phyloP scores from a whole-genome alignment of 1,284 basidiomycete genomes.

The Rhodotorula sp. region DNA sequence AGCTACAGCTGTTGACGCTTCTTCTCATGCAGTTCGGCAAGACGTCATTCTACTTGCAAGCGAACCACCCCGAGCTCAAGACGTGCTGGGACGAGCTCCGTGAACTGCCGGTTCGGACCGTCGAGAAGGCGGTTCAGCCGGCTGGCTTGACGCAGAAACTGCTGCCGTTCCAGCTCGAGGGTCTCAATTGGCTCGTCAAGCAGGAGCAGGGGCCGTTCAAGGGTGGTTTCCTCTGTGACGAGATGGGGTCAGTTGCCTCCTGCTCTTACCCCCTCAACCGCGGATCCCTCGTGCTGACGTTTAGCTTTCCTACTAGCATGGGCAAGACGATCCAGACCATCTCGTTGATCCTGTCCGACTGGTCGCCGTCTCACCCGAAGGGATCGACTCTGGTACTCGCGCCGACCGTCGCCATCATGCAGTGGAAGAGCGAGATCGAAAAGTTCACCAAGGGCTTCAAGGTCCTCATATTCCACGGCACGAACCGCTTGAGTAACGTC shows the following conservation, averaged over 20 bases:
- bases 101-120: constrained; percentile 62
- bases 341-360: constrained; percentile 76
- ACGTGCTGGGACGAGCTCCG: constrained; percentile 87
- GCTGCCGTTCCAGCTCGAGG: constrained; percentile 79
- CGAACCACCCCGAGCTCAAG: constrained; percentile 64
- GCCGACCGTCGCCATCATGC: constrained; percentile 83
- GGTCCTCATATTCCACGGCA: constrained; percentile 90
- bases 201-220: constrained; percentile 82
- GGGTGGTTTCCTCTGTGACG: constrained; percentile 88
- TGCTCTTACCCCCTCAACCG: neutral
- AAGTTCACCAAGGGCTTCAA: constrained; percentile 52
- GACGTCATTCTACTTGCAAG: constrained; percentile 27
- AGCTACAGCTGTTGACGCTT: neutral
- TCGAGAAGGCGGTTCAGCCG: constrained; percentile 75
- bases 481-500: constrained; percentile 57
- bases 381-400: constrained; percentile 90
- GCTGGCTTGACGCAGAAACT: constrained; percentile 64
- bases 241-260: constrained; percentile 67
- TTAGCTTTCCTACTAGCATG: constrained; percentile 60
- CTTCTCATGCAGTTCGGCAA: constrained; percentile 15
- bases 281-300: constrained; percentile 1
- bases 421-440: constrained; percentile 95
- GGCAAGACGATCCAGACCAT: constrained; percentile 99
- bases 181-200: constrained; percentile 90
- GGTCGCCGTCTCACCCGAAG: constrained; percentile 47